These are phyloP conservation scores for Thielaviopsis punctulata DNA, from an alignment of 2,329 filamentous ascomycete species.

Conservation along the genomic window DNA sequence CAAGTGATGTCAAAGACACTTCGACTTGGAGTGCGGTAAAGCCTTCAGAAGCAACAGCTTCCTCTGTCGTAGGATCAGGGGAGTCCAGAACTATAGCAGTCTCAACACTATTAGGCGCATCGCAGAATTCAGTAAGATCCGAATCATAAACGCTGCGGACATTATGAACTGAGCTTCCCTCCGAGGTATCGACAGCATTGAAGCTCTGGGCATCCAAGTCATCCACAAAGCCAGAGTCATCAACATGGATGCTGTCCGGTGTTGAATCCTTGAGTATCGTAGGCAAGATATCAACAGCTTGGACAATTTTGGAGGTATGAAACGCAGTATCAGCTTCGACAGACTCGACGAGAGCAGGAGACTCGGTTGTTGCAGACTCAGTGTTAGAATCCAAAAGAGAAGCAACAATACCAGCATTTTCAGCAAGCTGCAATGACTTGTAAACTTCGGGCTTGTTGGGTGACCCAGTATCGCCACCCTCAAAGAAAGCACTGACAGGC, in stretches of 20 bases:
- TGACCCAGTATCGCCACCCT: background rate
- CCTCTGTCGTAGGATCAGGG: background rate
- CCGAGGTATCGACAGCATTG: background rate
- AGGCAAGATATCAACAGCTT: background rate
- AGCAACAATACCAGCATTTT: background rate
- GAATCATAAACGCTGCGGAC: background rate
- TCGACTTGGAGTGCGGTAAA: too few relatives aligned
- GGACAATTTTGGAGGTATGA: background rate
- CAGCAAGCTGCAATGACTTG: background rate
- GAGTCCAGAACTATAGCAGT: background rate
- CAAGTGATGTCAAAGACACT: background rate
- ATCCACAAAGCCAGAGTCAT: background rate
- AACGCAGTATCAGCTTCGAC: background rate
- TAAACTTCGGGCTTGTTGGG: background rate
- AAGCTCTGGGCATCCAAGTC: background rate
- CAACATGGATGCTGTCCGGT: background rate
- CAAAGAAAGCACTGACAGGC: background rate
- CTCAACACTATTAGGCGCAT: background rate
- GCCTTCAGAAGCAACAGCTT: constrained; percentile 1
- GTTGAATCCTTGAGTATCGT: background rate
- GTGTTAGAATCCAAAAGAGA: background rate
- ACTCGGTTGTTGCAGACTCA: background rate
- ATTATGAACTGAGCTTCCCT: background rate
- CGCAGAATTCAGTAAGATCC: background rate
- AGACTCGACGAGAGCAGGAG: background rate